phyloP scores from a whole-genome alignment of 306 rosid genomes.

The Clitoria ternatea region DNA sequence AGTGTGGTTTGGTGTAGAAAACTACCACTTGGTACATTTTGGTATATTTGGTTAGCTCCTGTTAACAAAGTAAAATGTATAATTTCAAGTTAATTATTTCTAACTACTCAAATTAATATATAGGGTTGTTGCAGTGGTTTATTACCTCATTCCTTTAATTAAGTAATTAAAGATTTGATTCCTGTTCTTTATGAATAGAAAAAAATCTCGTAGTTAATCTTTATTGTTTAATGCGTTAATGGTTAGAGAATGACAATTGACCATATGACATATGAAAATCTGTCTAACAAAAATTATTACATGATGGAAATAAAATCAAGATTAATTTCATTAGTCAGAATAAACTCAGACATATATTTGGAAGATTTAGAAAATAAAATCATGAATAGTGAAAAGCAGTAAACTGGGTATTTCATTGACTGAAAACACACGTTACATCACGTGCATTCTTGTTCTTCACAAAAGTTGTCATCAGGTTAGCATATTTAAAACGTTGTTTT shows the following conservation, averaged over 20 bases:
- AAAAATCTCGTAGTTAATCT: too few species aligned
- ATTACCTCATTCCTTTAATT: too few species aligned
- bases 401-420: background rate
- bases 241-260: too few species aligned
- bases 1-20: conserved; percentile 34
- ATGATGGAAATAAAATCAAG: too few species aligned
- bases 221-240: too few species aligned
- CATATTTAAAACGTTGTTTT: background rate
- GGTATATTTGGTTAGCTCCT: conserved; percentile 29
- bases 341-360: background rate
- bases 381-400: background rate
- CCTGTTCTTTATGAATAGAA: too few species aligned
- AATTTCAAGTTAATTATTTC: background rate
- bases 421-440: background rate
- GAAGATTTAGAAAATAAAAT: background rate
- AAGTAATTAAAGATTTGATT: too few species aligned
- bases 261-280: too few species aligned
- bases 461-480: background rate
- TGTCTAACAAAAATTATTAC: too few species aligned
- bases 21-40: conserved; percentile 18
- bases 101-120: conserved; percentile 35
- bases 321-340: too few species aligned
- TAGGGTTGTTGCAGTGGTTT: too few species aligned
- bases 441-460: background rate
- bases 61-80: conserved; percentile 28